These are phyloP conservation scores for Lipomyces yamadae DNA, from an alignment of 805 yeast genomes.

Conservation along the genomic window DNA sequence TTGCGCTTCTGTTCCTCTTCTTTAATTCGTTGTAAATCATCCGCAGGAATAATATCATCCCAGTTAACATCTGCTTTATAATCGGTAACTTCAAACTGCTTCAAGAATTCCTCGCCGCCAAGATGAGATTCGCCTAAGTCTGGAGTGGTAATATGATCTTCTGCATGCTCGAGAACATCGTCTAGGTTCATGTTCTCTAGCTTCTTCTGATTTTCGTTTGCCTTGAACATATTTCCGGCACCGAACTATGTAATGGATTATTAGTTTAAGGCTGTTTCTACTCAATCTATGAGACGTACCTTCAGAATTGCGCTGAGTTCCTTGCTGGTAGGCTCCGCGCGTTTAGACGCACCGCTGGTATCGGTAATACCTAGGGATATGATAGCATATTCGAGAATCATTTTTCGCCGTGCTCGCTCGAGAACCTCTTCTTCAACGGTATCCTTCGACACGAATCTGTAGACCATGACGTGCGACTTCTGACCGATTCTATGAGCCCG, in stretches of 20 bases:
- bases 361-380: slow-evolving; percentile 95
- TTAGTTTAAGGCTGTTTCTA: background rate
- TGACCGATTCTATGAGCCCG: slow-evolving; percentile 99
- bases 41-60: slow-evolving; percentile 98
- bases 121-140: slow-evolving; percentile 96
- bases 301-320: slow-evolving; percentile 92
- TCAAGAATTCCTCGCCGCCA: slow-evolving; percentile 97
- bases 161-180: slow-evolving; percentile 95
- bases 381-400: slow-evolving; percentile 97
- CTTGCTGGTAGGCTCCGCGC: slow-evolving; percentile 78
- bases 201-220: slow-evolving; percentile 92
- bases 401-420: slow-evolving; percentile 95
- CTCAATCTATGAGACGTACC: background rate
- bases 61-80: slow-evolving; percentile 93
- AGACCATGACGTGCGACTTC: slow-evolving; percentile 95
- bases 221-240: slow-evolving; percentile 97
- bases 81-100: slow-evolving; percentile 97
- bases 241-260: slow-evolving; percentile 60
- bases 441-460: slow-evolving; percentile 95
- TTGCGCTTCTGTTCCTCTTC: slow-evolving; percentile 86
- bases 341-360: slow-evolving; percentile 54
- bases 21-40: slow-evolving; percentile 83
- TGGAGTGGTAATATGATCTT: slow-evolving; percentile 94
- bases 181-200: slow-evolving; percentile 93
- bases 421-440: slow-evolving; percentile 97